These are phyloP conservation scores for Coemansia sp. DNA, from an alignment of 192 early-diverging fungal species.

Conservation along the genomic window DNA sequence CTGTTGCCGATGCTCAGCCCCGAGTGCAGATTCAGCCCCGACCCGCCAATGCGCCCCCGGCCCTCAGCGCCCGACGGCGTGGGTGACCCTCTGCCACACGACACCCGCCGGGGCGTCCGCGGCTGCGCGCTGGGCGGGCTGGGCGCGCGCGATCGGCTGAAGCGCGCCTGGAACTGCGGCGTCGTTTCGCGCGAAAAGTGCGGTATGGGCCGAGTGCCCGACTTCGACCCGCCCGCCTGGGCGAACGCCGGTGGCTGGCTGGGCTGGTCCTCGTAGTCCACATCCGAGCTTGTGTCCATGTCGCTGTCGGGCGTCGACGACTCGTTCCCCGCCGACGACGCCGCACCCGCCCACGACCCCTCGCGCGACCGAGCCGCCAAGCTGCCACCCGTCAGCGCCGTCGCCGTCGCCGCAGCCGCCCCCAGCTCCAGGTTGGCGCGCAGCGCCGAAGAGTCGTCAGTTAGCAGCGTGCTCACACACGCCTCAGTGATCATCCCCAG, in stretches of 20 bases:
- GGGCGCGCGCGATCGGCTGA: constrained; percentile 40
- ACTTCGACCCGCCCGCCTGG: background rate
- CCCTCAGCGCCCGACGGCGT: background rate
- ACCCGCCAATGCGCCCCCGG: background rate
- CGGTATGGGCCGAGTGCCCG: background rate
- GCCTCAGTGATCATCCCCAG: constrained; percentile 27
- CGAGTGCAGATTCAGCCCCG: background rate
- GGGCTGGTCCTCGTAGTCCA: constrained; percentile 9
- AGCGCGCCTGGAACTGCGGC: constrained; percentile 7
- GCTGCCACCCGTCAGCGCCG: background rate
- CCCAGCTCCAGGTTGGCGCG: background rate
- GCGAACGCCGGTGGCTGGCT: background rate
- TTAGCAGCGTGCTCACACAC: constrained; percentile 20
- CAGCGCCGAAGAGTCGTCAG: background rate
- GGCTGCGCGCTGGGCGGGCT: constrained; percentile 34
- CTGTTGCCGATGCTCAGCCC: background rate
- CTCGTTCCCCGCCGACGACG: background rate
- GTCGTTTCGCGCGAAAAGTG: constrained; percentile 1
- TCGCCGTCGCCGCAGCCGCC: background rate
- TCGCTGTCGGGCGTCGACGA: constrained; percentile 19
- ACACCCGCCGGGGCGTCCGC: constrained; percentile 4
- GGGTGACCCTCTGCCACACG: background rate
- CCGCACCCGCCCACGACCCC: background rate
- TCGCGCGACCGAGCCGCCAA: background rate
- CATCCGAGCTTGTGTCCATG: constrained; percentile 48